Base-by-base conservation (phyloP, 2,329 filamentous ascomycete species). In the Aspergillus texensis region DNA sequence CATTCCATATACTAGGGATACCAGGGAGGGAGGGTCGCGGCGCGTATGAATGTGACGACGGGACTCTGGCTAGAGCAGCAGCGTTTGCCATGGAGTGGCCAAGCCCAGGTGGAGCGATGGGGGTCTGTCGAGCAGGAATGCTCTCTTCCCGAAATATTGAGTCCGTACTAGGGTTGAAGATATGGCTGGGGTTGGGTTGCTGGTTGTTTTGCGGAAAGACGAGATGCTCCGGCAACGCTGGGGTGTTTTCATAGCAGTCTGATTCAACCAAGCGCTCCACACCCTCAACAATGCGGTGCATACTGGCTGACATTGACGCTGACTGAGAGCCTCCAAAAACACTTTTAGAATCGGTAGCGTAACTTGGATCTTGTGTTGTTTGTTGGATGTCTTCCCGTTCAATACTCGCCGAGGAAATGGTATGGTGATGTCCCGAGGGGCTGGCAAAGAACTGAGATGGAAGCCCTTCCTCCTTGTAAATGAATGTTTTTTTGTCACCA, bases 401-500 rank as follows among this genome's bases (percentile, higher is more conserved):
- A 59, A 82, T 76, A 57, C 75, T 78, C 34, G 70, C 72, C 16
- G 80, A 71, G 3, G 79, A 73, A 24, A 82, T 75, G 9, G 74
- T 72, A 60, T 80, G 77, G 24, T 77, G 75, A 63, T 81, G 79
- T 28, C 72, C 70, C 53, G 74, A 72, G 43, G 82, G 81, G 56
- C 80, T 84, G 6, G 82, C 76, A 39, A 83, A 78, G 62, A 84
- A 77, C 61, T 84, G 81, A 26, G 82, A 81, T 10, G 83, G 82
- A 19, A 85, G 71, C 19, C 80, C 84, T 52, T 83, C 82, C 68
- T 87, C 84, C 56, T 82, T 79, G 64, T 84, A 86, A 60, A 83
- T 77, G 68, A 88, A 87, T 9, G 76, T 75, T 53, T 77, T 78
- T 65, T 64, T 82, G 63, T 79, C 74, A 55, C 79, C 78, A 46